Conservation (phyloP, 2,329 filamentous ascomycete species). For the Pseudocercospora ulei region DNA sequence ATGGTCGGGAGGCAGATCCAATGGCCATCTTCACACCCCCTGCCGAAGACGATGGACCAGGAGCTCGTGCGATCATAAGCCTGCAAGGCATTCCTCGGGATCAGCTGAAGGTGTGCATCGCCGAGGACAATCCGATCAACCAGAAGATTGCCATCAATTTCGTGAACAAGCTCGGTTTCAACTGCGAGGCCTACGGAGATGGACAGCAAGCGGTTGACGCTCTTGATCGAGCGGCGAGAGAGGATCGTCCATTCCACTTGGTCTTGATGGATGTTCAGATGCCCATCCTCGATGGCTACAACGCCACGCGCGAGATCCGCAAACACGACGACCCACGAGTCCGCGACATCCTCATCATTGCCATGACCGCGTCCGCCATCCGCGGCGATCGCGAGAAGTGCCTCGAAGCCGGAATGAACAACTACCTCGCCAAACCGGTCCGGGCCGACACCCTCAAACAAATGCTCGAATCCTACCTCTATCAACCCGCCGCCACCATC, state of each 20-base stretch:
- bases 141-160: constrained; percentile 90
- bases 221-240: constrained; percentile 59
- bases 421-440: constrained; percentile 94
- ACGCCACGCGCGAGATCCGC: constrained; percentile 75
- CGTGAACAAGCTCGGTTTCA: constrained; percentile 73
- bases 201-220: constrained; percentile 81
- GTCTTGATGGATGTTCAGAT: constrained; percentile 96
- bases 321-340: constrained; percentile 67
- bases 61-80: constrained; percentile 44
- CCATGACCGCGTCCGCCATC: constrained; percentile 93
- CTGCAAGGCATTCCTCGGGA: constrained; percentile 65
- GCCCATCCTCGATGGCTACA: constrained; percentile 86
- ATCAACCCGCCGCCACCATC: constrained; percentile 40
- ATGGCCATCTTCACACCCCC: constrained; percentile 49
- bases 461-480: constrained; percentile 63
- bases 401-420: constrained; percentile 93
- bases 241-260: constrained; percentile 72
- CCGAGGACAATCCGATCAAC: constrained; percentile 91
- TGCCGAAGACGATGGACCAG: constrained; percentile 37
- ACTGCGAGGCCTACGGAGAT: constrained; percentile 81
- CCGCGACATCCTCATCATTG: constrained; percentile 78
- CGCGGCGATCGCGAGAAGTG: constrained; percentile 92
- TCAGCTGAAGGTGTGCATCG: constrained; percentile 78
- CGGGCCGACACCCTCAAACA: constrained; percentile 74
- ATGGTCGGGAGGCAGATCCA: constrained; percentile 41